Base-by-base conservation (phyloP, 768 basidiomycete species). In the Pisolithus microcarpus region DNA sequence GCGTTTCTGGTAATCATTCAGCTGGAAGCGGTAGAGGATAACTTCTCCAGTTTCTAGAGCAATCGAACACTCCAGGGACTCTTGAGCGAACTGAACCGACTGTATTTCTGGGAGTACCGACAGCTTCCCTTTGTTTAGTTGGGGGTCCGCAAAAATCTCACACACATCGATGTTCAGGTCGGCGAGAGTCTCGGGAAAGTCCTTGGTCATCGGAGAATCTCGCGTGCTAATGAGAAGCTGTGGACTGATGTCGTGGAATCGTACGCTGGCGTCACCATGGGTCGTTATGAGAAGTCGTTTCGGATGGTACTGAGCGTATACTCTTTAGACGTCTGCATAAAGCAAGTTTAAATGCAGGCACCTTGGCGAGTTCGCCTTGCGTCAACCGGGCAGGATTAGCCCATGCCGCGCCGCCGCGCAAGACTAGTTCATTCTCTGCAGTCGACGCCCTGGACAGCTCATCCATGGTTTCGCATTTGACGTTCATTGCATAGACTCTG, bases 161-260 rank as follows among this genome's bases (percentile, higher is more conserved):
- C 71, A 67, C 8, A 89, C 58, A 37, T 84, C 76, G 46, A 91
- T 78, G 3, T 76, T 82, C 23, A 91, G 73, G 16, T 75, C 70
- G 5, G 77, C 75, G 8, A 90, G 71, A 1, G 77, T 69, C n/a
- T 74, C 72, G 0, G 91, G 91, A 58, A 81, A 92, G 51, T 81
- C 74, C 48, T 75, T 71, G 23, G 75, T 67, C 1, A 90, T 63
- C 4, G 84, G 79, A 9, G 72, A 70, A 4, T 74, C 71, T 6
- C 68, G 65, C 4, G 70, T 60, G 43, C 69, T 67, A 34, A 79
- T 68, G 3, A 90, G 68, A 2, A 91, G 72, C 26, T 85, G 82
- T 4, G 81, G 75, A 49, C 87, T 89, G 38, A 84, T 65, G 63
- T 95, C 91, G 56, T 81, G 80, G 64, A 93, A 87, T 49, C 76